Conservation (phyloP, 306 rosid species). For the Comarum palustre region DNA sequence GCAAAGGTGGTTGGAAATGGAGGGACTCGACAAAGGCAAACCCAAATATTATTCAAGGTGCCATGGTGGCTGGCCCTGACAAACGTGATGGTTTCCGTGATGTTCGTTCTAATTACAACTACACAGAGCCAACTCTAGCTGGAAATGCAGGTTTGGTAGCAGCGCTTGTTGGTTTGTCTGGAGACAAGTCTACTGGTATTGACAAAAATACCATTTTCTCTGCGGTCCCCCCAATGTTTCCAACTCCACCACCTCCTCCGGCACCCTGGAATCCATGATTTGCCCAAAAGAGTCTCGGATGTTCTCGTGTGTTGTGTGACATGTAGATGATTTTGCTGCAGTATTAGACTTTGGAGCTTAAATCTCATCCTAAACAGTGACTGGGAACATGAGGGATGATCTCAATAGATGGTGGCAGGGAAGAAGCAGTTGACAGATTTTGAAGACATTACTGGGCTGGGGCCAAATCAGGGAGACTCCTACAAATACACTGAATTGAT, state of each 20-base stretch:
- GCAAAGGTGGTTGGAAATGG: slow-evolving; percentile 99
- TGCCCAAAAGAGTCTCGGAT: neutral
- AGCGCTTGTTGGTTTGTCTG: slow-evolving; percentile 86
- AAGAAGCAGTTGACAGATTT: slow-evolving; percentile 20
- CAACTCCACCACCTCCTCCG: slow-evolving; percentile 99
- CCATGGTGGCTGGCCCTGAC: slow-evolving; percentile 99
- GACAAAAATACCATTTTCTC: slow-evolving; percentile 92
- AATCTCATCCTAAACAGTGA: slow-evolving; percentile 34
- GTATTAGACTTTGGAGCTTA: slow-evolving; percentile 29
- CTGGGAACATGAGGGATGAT: slow-evolving; percentile 39
- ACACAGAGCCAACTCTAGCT: slow-evolving; percentile 93
- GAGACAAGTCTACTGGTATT: slow-evolving; percentile 56
- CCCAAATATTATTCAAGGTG: slow-evolving; percentile 80
- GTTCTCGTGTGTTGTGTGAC: slow-evolving; percentile 42
- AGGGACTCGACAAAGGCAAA: slow-evolving; percentile 75
- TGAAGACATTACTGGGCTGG: slow-evolving; percentile 28
- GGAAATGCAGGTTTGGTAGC: slow-evolving; percentile 96
- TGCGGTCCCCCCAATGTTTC: slow-evolving; percentile 96
- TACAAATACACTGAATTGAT: slow-evolving; percentile 32
- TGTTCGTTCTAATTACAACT: slow-evolving; percentile 80
- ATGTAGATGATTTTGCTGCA: slow-evolving; percentile 40
- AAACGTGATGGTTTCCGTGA: slow-evolving; percentile 85
- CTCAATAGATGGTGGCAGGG: slow-evolving; percentile 24
- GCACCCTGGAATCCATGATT: slow-evolving; percentile 94
- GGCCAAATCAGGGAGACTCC: slow-evolving; percentile 17